Evolutionary conservation across 768 basidiomycete species (phyloP).

Genomic region (Gyrodon lividus): DNA sequence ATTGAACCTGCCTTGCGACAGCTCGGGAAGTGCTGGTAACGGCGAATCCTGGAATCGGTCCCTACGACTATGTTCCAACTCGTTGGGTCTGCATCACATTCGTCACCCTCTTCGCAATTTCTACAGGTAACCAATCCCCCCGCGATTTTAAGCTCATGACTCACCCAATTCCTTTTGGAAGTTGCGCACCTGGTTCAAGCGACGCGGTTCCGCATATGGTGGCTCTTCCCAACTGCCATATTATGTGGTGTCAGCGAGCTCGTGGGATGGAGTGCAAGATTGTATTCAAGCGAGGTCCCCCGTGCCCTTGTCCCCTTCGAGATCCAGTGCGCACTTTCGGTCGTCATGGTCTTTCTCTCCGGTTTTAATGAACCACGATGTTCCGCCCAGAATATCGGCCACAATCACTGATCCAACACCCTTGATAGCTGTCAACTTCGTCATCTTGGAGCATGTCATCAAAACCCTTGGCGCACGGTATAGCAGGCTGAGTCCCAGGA

Average conservation of each 20-base stretch:
- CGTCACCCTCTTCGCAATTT: conserved; percentile 40
- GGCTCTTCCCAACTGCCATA: conserved; percentile 48
- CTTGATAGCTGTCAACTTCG: conserved; percentile 54
- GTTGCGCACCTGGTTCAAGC: conserved; percentile 49
- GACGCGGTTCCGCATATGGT: conserved; percentile 46
- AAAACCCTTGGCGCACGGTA: conserved; percentile 43
- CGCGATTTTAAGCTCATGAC: background rate
- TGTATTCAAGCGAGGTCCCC: conserved; percentile 44
- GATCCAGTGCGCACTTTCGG: conserved; percentile 38
- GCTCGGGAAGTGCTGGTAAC: background rate
- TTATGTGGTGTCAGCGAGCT: conserved; percentile 50
- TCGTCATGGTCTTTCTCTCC: background rate
- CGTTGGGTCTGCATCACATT: conserved; percentile 37
- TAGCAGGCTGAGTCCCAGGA: conserved; percentile 43
- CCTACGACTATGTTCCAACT: conserved; percentile 43
- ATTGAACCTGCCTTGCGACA: background rate
- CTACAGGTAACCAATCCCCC: conserved; percentile 15
- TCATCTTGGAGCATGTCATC: conserved; percentile 51
- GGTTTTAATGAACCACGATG: background rate
- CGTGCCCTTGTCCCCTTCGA: conserved; percentile 33
- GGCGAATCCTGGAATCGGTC: conserved; percentile 4
- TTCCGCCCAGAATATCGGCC: conserved; percentile 25
- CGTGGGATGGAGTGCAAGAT: conserved; percentile 53
- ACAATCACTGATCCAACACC: conserved; percentile 58
- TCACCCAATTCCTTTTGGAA: conserved; percentile 15